Base-by-base conservation (phyloP, 192 early-diverging fungal species). In the Diversispora epigaea region DNA sequence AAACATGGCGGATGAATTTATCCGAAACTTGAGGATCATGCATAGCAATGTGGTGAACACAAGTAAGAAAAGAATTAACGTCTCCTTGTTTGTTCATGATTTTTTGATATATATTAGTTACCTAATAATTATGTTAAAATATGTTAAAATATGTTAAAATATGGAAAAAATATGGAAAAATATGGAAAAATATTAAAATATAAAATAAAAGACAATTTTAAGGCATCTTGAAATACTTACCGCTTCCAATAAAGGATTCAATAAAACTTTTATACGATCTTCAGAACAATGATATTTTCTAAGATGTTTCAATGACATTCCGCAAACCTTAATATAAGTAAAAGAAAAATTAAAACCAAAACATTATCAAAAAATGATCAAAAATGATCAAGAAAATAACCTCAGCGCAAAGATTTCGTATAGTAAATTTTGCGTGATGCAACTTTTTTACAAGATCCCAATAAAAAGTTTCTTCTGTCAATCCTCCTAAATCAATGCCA, bases 351-450 rank as follows among this genome's bases (percentile, higher is more conserved):
- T n/a, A 64, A 8, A 44, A 7, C 4, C 2, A 41, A 64, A 41
- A 8, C 2, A 41, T n/a, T 11, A 25, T 40, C 40, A 39, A 40
- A 15, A 43, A 19, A 44, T 9, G 6, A 43, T 41, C 2, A 17
- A n/a, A 64, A 40, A 14, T 17, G 6, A 9, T 15, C 25, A 61
- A 21, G 4, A 39, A 17, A 32, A 46, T 68, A 77, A 82, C 83
- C 79, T 91, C 91, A 8, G 91, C 89, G n/a, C 84, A 71, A 40
- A 85, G 78, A 5, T 84, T 72, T 76, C 82, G 86, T 6, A 90
- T 80, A 21, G 76, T 73, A 52, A 67, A 77, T 3, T 76, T 55
- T 3, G 55, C 75, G 41, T 82, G 77, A 11, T 64, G 58, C 52
- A 92, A 76, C 62, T 81, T 83, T 47, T 80, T 75, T 19, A 82